A percentile compares a stretch with the other conserved stretches of the same genome.
phyloP scores from a whole-genome alignment of 2,329 filamentous ascomycete species.

The Phyllosticta citriasiana region DNA sequence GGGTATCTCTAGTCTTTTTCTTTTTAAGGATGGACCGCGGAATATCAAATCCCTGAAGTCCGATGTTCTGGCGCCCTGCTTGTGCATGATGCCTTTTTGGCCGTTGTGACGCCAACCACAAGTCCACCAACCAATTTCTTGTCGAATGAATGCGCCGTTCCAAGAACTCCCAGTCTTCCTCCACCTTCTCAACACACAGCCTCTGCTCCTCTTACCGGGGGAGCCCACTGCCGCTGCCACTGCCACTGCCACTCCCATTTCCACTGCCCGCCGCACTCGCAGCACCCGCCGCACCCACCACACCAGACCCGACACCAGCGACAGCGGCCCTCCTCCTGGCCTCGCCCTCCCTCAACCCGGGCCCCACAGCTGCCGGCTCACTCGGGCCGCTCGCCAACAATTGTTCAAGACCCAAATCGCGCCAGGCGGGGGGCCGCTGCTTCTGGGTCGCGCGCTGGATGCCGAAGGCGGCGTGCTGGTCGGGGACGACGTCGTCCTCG shows the following conservation, averaged over 20 bases:
- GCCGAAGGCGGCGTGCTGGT: conserved; percentile 80
- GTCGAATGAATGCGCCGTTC: neutral
- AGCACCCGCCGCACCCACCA: neutral
- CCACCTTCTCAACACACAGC: neutral
- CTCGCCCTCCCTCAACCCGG: neutral
- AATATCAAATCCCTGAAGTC: neutral
- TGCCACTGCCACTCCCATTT: neutral
- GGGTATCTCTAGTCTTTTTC: neutral
- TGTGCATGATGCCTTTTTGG: neutral
- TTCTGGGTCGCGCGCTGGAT: conserved; percentile 72
- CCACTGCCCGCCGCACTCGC: neutral
- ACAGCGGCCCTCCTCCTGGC: neutral
- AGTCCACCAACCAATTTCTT: neutral
- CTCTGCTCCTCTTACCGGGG: conserved; percentile 1
- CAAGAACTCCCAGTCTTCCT: neutral
- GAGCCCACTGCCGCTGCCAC: conserved; percentile 9
- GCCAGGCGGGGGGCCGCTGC: conserved; percentile 63
- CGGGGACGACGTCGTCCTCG: conserved; percentile 78
- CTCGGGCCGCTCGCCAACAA: conserved; percentile 57
- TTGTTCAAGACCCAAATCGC: conserved; percentile 62
- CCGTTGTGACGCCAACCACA: neutral
- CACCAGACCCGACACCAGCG: neutral
- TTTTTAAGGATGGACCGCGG: neutral
- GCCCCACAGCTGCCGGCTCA: conserved; percentile 11
- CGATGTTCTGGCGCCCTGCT: neutral